Evolutionary conservation across 2,329 filamentous ascomycete species (phyloP).

Genomic region (Sclerotinia subarctica): DNA sequence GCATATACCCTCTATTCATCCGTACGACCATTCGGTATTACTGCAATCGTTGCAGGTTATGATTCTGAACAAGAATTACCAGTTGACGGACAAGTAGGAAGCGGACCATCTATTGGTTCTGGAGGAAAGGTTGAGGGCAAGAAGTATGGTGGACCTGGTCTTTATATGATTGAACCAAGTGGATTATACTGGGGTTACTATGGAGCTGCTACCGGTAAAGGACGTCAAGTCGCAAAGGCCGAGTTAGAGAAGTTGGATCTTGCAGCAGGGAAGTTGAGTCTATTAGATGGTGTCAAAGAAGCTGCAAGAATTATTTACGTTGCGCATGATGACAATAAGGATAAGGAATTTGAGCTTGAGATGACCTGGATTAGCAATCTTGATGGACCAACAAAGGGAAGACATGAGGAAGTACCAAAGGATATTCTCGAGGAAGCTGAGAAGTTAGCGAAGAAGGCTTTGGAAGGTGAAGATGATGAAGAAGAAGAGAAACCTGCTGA

Average conservation of each 20-base stretch:
- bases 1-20: constrained; percentile 97
- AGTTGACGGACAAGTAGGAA: constrained; percentile 88
- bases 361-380: constrained; percentile 95
- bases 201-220: constrained; percentile 94
- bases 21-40: constrained; percentile 94
- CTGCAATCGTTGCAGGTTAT: constrained; percentile 89
- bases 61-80: constrained; percentile 82
- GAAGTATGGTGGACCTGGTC: constrained; percentile 81
- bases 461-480: constrained; percentile 80
- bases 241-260: constrained; percentile 98
- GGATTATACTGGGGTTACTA: constrained; percentile 99
- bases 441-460: constrained; percentile 82
- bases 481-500: constrained; percentile 66
- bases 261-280: constrained; percentile 67
- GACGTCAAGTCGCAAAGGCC: constrained; percentile 92
- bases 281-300: constrained; percentile 90
- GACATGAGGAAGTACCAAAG: constrained; percentile 90
- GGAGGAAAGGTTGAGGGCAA: constrained; percentile 77
- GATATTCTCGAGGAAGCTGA: constrained; percentile 88
- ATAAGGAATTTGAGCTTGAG: constrained; percentile 99
- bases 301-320: constrained; percentile 96
- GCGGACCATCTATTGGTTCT: constrained; percentile 71
- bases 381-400: constrained; percentile 85
- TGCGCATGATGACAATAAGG: constrained; percentile 97
- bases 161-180: constrained; percentile 99